A percentile compares a stretch with the other conserved stretches of the same genome.
These are phyloP conservation scores for Cucumis hystrix DNA, from an alignment of 306 rosid species.

Conservation along the genomic window DNA sequence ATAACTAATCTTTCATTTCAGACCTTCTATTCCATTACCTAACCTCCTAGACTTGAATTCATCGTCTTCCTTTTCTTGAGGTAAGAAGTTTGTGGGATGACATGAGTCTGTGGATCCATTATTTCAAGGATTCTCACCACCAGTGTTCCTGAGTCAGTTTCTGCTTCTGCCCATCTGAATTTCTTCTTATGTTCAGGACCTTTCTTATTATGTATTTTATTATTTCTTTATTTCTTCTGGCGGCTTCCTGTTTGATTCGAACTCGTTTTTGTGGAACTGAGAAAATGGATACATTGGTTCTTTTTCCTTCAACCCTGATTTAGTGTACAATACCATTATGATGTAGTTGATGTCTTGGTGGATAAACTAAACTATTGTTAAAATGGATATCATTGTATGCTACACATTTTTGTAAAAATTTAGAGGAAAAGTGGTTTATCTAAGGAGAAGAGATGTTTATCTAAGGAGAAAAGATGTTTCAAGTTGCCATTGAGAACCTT, in stretches of 20 bases:
- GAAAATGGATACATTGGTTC: background rate
- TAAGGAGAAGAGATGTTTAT: too few species aligned
- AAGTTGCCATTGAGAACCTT: too few species aligned
- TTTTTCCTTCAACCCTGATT: background rate
- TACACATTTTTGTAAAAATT: too few species aligned
- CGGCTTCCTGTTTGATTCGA: background rate
- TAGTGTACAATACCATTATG: background rate
- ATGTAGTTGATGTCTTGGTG: background rate
- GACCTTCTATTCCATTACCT: conserved; percentile 17
- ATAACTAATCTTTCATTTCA: conserved; percentile 9
- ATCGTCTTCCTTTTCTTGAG: conserved; percentile 10
- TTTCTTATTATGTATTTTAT: background rate
- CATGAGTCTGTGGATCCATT: conserved; percentile 9
- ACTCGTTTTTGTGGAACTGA: background rate
- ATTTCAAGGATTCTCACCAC: conserved; percentile 6
- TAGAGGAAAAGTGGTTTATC: too few species aligned
- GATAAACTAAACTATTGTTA: background rate
- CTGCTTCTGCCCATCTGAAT: background rate
- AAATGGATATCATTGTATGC: too few species aligned
- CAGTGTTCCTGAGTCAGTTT: conserved; percentile 5
- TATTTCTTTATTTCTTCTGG: background rate
- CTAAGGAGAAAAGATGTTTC: too few species aligned
- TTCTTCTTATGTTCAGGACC: background rate
- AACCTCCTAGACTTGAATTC: conserved; percentile 11
- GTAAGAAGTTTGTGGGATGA: conserved; percentile 16